A percentile compares a stretch with the other conserved stretches of the same genome.
Conservation (phyloP, 2,329 filamentous ascomycete genomes). For the Penicillium occitanis region DNA sequence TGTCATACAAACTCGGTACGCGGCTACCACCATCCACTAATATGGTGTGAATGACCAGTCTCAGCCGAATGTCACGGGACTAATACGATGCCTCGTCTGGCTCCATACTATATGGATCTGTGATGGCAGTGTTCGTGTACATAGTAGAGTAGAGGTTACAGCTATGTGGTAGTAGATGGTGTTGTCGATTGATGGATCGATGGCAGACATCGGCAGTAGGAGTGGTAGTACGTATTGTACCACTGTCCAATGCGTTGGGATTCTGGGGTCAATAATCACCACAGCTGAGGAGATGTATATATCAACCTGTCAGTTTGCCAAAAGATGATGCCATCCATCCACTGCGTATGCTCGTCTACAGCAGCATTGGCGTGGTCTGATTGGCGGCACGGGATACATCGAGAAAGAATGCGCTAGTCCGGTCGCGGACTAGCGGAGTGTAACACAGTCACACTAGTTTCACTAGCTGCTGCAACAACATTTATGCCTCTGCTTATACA, state of each 20-base stretch:
- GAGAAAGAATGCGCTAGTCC: not conserved
- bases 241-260: not conserved
- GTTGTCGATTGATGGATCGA: not conserved
- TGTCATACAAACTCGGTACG: not conserved
- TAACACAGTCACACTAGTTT: not conserved
- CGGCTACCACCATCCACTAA: not conserved
- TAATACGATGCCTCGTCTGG: not conserved
- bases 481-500: not conserved
- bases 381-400: not conserved
- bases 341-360: not conserved
- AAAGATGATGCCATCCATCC: not conserved
- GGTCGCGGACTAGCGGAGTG: not conserved
- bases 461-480: not conserved
- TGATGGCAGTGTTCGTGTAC: not conserved
- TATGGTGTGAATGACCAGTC: not conserved
- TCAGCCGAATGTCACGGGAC: slow-evolving; percentile 6
- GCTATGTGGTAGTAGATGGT: not conserved
- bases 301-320: not conserved
- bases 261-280: too few relatives aligned
- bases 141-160: not conserved
- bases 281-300: not conserved
- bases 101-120: not conserved
- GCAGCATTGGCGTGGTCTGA: not conserved
- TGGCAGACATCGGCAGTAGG: not conserved
- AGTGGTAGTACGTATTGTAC: not conserved